Base-by-base conservation (phyloP, 2,329 filamentous ascomycete genomes). In the Parasarocladium wereldwijsianum region DNA sequence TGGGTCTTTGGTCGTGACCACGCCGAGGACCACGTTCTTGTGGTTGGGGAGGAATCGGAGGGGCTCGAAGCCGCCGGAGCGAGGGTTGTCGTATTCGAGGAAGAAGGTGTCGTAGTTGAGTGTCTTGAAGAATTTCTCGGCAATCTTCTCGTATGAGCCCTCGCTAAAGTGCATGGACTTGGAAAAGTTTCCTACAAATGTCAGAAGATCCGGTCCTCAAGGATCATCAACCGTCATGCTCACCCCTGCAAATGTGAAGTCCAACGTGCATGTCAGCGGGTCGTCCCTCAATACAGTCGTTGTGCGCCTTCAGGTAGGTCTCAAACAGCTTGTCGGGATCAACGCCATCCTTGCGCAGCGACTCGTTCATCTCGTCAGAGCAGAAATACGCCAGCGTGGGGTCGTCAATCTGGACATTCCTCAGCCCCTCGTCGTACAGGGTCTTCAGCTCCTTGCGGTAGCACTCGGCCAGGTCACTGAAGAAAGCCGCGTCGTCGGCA, bases 241-340 rank as follows among this genome's bases (percentile, higher is more conserved):
- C 18, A 51, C 45, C 52, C 43, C 54, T 41, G 45, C 54, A 57
- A 35, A 83, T 57, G 49, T 84, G 79, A 8, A 84, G 66, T 11
- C 78, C 78, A 3, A 82, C 57, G 42, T 82, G 75, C 51, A 83
- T 65, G 39, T 78, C 76, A 5, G 57, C 52, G 0, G 76, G 75
- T 1, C 71, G 61, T 37, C 62, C 59, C 17, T 59, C 54, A 41
- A 81, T 64, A 46, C 70, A 75, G 46, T 77, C 72, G 45, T 83
- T 83, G 60, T 83, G 81, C 41, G 78, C 68, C 47, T 70, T 66
- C 49, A 84, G 68, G 46, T 84, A 84, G 18, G 68, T 62, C 40
- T 77, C 69, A 29, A 84, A 65, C 38, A 81, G 65, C 36, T 70
- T 66, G 21, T 79, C 72, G 9, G 74, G 62, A 12, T 71, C 61